Conservation (phyloP, 441 rosid species). For the Biscutella laevigata region DNA sequence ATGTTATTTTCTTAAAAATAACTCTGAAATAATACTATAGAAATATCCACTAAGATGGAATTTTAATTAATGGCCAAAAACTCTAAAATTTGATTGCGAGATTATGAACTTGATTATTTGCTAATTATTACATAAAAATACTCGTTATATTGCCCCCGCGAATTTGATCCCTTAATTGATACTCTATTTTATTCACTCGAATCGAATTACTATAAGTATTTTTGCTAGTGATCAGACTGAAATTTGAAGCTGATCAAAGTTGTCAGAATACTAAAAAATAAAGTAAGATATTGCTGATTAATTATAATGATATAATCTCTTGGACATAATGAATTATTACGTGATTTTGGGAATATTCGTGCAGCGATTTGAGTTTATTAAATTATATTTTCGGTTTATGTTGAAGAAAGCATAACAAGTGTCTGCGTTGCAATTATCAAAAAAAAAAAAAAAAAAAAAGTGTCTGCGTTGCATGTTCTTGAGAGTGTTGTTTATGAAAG, state of each 20-base stretch:
- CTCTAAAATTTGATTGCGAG: slow-evolving; percentile 7
- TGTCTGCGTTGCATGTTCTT: slow-evolving; percentile 31
- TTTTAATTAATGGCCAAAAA: too few relatives aligned
- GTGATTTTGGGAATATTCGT: slow-evolving; percentile 14
- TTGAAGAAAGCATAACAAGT: slow-evolving; percentile 11
- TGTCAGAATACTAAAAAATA: slow-evolving; percentile 2
- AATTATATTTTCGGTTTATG: not conserved
- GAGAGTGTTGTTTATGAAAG: slow-evolving; percentile 6
- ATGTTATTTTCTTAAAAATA: too few relatives aligned
- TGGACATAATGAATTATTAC: slow-evolving; percentile 9
- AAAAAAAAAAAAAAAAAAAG: too few relatives aligned
- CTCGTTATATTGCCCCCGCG: slow-evolving; percentile 5
- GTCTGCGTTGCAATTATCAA: too few relatives aligned
- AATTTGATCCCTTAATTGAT: slow-evolving; percentile 5
- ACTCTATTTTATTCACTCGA: not conserved
- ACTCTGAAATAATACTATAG: too few relatives aligned
- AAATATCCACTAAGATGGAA: too few relatives aligned
- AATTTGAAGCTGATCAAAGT: slow-evolving; percentile 6
- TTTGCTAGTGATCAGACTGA: slow-evolving; percentile 1
- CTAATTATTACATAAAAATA: not conserved
- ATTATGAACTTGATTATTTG: not conserved
- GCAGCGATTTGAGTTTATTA: slow-evolving; percentile 16
- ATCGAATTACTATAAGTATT: not conserved
- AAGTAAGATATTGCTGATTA: not conserved
- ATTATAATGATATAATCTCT: not conserved